These are phyloP conservation scores for Ophiostoma novo-ulmi DNA, from an alignment of 2,329 filamentous ascomycete species.

Conservation along the genomic window DNA sequence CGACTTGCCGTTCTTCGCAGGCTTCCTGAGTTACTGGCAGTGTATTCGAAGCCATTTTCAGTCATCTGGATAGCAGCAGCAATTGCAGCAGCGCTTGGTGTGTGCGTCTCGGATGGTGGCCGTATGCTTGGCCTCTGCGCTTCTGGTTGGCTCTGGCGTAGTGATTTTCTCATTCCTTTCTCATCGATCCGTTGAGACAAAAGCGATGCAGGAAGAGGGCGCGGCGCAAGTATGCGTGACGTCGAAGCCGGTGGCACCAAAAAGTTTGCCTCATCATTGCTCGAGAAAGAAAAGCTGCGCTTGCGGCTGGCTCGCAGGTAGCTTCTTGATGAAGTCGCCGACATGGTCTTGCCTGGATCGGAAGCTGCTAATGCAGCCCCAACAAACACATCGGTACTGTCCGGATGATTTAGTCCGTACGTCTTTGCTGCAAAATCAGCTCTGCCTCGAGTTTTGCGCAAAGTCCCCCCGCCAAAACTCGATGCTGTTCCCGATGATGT, in stretches of 20 bases:
- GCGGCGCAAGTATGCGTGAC: background rate
- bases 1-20: constrained; percentile 26
- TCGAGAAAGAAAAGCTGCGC: constrained; percentile 24
- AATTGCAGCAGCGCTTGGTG: background rate
- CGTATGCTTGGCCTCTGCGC: constrained; percentile 10
- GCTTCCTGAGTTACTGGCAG: constrained; percentile 19
- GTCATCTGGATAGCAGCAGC: background rate
- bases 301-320: constrained; percentile 1
- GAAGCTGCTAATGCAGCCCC: background rate
- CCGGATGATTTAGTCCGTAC: background rate
- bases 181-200: constrained; percentile 39
- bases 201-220: background rate
- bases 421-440: background rate
- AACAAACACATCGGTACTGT: background rate
- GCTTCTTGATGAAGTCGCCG: constrained; percentile 17
- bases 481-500: background rate
- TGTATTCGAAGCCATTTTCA: background rate
- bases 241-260: background rate
- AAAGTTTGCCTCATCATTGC: constrained; percentile 31
- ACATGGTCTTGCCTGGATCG: background rate
- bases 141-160: constrained; percentile 7
- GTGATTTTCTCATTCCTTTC: constrained; percentile 20
- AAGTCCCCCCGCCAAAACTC: background rate
- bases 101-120: background rate
- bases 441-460: background rate